A percentile compares a stretch with the other conserved stretches of the same genome.
phyloP scores from a whole-genome alignment of 2,329 filamentous ascomycete genomes.

The Hypoxylon sp. region DNA sequence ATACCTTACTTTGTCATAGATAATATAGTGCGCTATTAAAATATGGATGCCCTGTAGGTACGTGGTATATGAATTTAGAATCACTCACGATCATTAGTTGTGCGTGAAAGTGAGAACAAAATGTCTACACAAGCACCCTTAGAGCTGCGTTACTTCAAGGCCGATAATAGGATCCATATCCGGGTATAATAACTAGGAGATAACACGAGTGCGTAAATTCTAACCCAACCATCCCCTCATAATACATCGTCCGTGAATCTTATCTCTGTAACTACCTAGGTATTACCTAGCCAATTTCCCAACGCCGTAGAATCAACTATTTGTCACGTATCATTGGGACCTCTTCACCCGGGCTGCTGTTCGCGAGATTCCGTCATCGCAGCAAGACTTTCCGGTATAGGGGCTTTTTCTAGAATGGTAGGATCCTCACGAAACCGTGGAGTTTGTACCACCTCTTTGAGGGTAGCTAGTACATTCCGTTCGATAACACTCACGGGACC shows the following conservation, averaged over 20 bases:
- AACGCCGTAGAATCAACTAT: conserved; percentile 21
- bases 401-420: conserved; percentile 48
- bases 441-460: conserved; percentile 50
- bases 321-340: neutral
- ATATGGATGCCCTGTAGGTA: too few species aligned
- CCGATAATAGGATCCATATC: neutral
- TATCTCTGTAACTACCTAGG: neutral
- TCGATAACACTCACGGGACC: conserved; percentile 50
- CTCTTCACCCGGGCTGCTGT: neutral
- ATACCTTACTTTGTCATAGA: too few species aligned
- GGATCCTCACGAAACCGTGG: conserved; percentile 49
- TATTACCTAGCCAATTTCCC: neutral
- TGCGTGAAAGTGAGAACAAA: neutral
- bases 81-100: neutral
- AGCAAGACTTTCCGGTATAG: conserved; percentile 43
- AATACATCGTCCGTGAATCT: conserved; percentile 1
- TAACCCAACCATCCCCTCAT: conserved; percentile 3
- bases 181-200: neutral
- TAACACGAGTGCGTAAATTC: conserved; percentile 14
- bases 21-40: too few species aligned
- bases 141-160: neutral
- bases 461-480: conserved; percentile 49
- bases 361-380: conserved; percentile 18
- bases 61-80: too few species aligned
- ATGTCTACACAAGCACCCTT: neutral